Conservation (phyloP, 164 flowering plant species). For the Chimonanthus praecox region DNA sequence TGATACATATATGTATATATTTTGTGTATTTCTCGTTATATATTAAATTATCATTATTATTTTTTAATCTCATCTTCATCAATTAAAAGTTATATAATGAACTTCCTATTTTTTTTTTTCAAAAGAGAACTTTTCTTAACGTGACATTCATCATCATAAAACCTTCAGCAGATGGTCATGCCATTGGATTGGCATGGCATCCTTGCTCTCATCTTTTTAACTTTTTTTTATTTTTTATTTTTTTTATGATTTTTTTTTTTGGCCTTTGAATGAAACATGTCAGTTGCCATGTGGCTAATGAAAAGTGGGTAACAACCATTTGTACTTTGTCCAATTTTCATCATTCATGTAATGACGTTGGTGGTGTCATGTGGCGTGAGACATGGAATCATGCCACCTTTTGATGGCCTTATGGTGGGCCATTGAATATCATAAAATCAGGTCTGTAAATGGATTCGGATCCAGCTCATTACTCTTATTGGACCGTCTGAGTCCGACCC, state of each 20-base stretch:
- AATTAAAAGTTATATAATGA: too few species aligned
- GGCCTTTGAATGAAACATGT: not conserved
- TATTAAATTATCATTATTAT: too few species aligned
- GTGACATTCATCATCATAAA: not conserved
- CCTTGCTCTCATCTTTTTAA: not conserved
- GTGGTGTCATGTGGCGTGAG: not conserved
- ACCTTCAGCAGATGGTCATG: not conserved
- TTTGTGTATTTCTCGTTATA: not conserved
- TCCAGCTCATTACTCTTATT: too few species aligned
- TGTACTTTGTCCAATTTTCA: not conserved
- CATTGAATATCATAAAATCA: not conserved
- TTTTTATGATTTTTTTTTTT: too few species aligned
- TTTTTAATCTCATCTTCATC: not conserved
- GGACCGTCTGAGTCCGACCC: too few species aligned
- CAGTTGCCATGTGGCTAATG: not conserved
- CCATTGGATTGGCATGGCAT: not conserved
- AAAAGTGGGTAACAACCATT: not conserved
- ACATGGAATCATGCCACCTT: not conserved
- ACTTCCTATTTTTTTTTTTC: not conserved
- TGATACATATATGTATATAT: not conserved
- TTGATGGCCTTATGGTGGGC: not conserved
- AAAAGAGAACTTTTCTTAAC: not conserved
- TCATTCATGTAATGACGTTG: not conserved
- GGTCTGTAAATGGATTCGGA: too few species aligned
- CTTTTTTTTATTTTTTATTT: too few species aligned